These are phyloP conservation scores for Golubevia pallescens DNA, from an alignment of 1,284 basidiomycete species.

Conservation along the genomic window DNA sequence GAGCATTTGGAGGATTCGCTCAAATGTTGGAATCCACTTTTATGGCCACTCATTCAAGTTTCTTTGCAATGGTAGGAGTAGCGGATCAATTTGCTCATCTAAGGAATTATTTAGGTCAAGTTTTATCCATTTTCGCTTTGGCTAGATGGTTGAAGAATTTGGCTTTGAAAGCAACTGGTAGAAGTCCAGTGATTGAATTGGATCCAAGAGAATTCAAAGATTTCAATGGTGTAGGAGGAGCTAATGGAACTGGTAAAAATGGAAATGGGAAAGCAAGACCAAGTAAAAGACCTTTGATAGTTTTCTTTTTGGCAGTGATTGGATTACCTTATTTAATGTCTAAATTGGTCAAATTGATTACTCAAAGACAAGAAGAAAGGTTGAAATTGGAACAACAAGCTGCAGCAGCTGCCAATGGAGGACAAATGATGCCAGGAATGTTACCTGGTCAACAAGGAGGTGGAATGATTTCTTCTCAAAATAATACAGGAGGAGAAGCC, in stretches of 20 bases:
- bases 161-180: slow-evolving; percentile 39
- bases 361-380: slow-evolving; percentile 46
- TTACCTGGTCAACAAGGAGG: slow-evolving; percentile 27
- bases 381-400: slow-evolving; percentile 26
- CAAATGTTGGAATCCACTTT: slow-evolving; percentile 98
- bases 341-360: slow-evolving; percentile 58
- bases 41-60: slow-evolving; percentile 96
- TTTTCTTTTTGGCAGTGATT: slow-evolving; percentile 62
- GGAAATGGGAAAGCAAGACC: slow-evolving; percentile 25
- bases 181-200: slow-evolving; percentile 42
- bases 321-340: slow-evolving; percentile 63
- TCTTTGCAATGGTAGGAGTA: slow-evolving; percentile 98
- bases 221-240: slow-evolving; percentile 20
- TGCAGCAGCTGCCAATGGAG: slow-evolving; percentile 30
- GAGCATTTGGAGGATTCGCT: slow-evolving; percentile 92
- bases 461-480: slow-evolving; percentile 25
- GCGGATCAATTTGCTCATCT: slow-evolving; percentile 92
- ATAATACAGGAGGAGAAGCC: slow-evolving; percentile 10
- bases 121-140: slow-evolving; percentile 83
- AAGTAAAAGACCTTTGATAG: slow-evolving; percentile 56
- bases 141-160: slow-evolving; percentile 78
- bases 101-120: slow-evolving; percentile 88
- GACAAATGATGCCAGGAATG: slow-evolving; percentile 11
- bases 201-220: slow-evolving; percentile 54
- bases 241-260: not conserved